Evolutionary conservation across 2,329 filamentous ascomycete species (phyloP).

Genomic region (Helminthosporium solani): DNA sequence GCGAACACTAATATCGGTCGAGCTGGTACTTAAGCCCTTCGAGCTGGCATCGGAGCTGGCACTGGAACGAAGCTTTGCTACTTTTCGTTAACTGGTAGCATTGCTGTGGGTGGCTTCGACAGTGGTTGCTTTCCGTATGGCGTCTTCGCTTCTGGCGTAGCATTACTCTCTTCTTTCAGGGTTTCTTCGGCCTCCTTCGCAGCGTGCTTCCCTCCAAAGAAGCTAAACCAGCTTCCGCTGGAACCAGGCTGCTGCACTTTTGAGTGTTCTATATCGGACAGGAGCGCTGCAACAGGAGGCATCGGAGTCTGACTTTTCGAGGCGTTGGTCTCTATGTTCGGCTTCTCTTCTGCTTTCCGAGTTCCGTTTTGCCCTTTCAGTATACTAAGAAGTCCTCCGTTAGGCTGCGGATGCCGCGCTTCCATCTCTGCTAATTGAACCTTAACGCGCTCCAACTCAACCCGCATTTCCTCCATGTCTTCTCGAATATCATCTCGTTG

Average conservation of each 20-base stretch:
- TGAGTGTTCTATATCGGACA: conserved; percentile 44
- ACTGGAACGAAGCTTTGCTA: background rate
- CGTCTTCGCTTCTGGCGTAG: background rate
- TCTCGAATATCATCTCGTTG: conserved; percentile 62
- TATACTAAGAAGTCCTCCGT: conserved; percentile 30
- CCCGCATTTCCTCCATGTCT: conserved; percentile 59
- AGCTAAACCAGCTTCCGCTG: conserved; percentile 26
- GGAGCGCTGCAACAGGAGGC: conserved; percentile 20
- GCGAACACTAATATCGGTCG: background rate
- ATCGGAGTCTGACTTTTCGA: too few relatives aligned
- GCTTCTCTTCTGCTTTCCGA: conserved; percentile 28
- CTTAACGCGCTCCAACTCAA: conserved; percentile 42
- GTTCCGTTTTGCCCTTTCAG: conserved; percentile 25
- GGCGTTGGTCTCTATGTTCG: too few relatives aligned
- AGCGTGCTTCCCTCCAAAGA: conserved; percentile 25
- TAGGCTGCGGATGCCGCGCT: conserved; percentile 30
- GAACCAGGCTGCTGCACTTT: conserved; percentile 36
- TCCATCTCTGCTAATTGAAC: conserved; percentile 46
- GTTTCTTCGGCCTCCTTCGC: conserved; percentile 7
- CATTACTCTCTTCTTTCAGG: conserved; percentile 6
- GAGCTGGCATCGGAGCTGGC: background rate
- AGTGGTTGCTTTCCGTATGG: conserved; percentile 1
- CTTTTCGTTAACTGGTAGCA: background rate
- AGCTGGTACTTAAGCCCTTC: too few relatives aligned
- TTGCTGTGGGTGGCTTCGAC: background rate